These are phyloP conservation scores for Leccinum subgranulosum DNA, from an alignment of 768 basidiomycete genomes.

Conservation along the genomic window DNA sequence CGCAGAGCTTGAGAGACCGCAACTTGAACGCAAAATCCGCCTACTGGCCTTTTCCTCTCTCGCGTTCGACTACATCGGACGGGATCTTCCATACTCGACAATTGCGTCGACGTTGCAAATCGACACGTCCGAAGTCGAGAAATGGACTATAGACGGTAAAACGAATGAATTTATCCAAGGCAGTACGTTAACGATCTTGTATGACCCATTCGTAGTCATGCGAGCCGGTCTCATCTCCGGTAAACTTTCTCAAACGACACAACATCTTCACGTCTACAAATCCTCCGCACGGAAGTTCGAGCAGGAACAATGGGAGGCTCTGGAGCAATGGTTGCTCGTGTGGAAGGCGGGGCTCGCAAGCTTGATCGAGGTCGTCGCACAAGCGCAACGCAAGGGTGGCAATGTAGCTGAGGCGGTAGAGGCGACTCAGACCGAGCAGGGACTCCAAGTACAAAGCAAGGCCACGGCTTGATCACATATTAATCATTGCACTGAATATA, in stretches of 20 bases:
- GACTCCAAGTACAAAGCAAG: constrained; percentile 18
- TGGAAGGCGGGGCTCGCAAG: constrained; percentile 74
- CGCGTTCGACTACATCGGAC: constrained; percentile 73
- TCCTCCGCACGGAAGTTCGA: constrained; percentile 77
- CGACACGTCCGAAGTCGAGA: constrained; percentile 65
- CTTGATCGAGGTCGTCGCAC: constrained; percentile 68
- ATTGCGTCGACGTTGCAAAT: constrained; percentile 69
- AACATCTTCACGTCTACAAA: constrained; percentile 68
- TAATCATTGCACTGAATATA: background rate
- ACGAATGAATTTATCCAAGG: background rate
- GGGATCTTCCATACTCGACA: constrained; percentile 65
- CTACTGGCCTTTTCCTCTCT: constrained; percentile 74
- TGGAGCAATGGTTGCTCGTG: constrained; percentile 69
- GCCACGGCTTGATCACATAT: constrained; percentile 13
- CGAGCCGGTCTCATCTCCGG: constrained; percentile 76
- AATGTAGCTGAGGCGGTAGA: constrained; percentile 21
- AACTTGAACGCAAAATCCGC: constrained; percentile 77
- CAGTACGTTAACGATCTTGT: background rate
- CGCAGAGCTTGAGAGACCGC: constrained; percentile 52
- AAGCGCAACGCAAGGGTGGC: constrained; percentile 43
- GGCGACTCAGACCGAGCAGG: constrained; percentile 22
- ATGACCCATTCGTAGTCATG: constrained; percentile 50
- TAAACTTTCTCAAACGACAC: constrained; percentile 78
- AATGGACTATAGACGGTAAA: constrained; percentile 84
- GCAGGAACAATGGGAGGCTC: constrained; percentile 72